Conservation (phyloP, 2,329 filamentous ascomycete genomes). For the Cladophialophora exuberans region DNA sequence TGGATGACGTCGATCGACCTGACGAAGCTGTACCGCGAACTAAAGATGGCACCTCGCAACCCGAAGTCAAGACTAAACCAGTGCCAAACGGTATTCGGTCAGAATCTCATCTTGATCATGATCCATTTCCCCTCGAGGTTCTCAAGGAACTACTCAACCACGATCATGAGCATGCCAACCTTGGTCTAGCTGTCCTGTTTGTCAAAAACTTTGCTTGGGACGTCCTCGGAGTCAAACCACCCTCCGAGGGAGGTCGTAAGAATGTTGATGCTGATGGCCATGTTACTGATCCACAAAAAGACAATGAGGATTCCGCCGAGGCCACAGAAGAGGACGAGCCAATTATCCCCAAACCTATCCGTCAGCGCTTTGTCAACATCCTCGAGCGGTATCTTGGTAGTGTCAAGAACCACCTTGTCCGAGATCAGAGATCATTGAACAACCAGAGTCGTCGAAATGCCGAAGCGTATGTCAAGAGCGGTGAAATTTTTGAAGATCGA, state of each 20-base stretch:
- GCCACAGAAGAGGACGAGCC: constrained; percentile 66
- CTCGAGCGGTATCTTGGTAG: constrained; percentile 89
- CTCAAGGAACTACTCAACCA: constrained; percentile 93
- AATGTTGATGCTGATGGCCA: constrained; percentile 79
- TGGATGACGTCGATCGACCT: constrained; percentile 69
- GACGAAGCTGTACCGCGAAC: constrained; percentile 61
- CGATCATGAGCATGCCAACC: constrained; percentile 87
- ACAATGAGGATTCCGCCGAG: constrained; percentile 49
- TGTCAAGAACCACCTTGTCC: constrained; percentile 82
- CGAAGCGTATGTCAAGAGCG: constrained; percentile 97
- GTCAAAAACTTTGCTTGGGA: constrained; percentile 98
- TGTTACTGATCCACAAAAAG: constrained; percentile 56
- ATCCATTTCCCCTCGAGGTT: constrained; percentile 96
- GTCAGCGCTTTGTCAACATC: constrained; percentile 83
- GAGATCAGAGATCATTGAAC: constrained; percentile 88
- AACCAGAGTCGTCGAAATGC: constrained; percentile 91
- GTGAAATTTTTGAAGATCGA: constrained; percentile 96
- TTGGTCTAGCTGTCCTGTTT: constrained; percentile 90
- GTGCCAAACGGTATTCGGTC: constrained; percentile 57
- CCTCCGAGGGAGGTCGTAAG: constrained; percentile 77
- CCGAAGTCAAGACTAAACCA: constrained; percentile 62
- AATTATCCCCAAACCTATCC: constrained; percentile 74
- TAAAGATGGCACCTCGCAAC: constrained; percentile 54
- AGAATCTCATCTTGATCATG: constrained; percentile 69
- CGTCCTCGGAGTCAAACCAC: constrained; percentile 76